Percentiles rank a stretch among this genome's conserved stretches.
Conservation (phyloP, 305 asterid species). For the Andrographis paniculata region DNA sequence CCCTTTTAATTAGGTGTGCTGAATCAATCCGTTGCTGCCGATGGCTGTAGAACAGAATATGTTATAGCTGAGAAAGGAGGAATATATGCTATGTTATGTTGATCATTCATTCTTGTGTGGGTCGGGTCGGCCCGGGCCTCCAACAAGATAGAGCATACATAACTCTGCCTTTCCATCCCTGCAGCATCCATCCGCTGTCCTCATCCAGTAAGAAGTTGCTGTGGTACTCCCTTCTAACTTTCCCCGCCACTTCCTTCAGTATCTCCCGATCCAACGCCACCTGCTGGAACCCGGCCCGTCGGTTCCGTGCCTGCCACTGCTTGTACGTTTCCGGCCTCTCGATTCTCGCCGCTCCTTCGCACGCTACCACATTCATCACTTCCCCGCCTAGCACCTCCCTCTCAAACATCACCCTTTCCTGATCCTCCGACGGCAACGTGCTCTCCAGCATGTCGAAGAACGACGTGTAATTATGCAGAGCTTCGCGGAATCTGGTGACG, state of each 20-base stretch:
- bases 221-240: conserved; percentile 39
- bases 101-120: conserved; percentile 95
- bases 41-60: conserved; percentile 58
- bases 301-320: conserved; percentile 57
- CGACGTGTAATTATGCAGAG: conserved; percentile 50
- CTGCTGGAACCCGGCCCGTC: conserved; percentile 54
- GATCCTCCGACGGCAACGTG: conserved; percentile 39
- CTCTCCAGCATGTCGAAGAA: conserved; percentile 64
- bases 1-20: conserved; percentile 71
- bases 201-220: conserved; percentile 44
- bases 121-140: conserved; percentile 41
- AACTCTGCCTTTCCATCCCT: conserved; percentile 83
- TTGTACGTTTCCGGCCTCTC: conserved; percentile 69
- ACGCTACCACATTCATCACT: conserved; percentile 57
- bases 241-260: conserved; percentile 29
- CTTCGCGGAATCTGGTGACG: conserved; percentile 45
- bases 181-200: conserved; percentile 65
- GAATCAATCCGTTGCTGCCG: conserved; percentile 85
- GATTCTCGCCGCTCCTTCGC: conserved; percentile 72
- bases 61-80: conserved; percentile 69
- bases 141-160: conserved; percentile 55
- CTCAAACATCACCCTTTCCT: conserved; percentile 41
- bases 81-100: too few relatives aligned
- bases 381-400: conserved; percentile 49
- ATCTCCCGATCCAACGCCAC: conserved; percentile 32